Percentiles rank a stretch among this genome's conserved stretches.
Evolutionary conservation across 2,329 filamentous ascomycete genomes (phyloP).

Genomic region (Monosporascus sp.): DNA sequence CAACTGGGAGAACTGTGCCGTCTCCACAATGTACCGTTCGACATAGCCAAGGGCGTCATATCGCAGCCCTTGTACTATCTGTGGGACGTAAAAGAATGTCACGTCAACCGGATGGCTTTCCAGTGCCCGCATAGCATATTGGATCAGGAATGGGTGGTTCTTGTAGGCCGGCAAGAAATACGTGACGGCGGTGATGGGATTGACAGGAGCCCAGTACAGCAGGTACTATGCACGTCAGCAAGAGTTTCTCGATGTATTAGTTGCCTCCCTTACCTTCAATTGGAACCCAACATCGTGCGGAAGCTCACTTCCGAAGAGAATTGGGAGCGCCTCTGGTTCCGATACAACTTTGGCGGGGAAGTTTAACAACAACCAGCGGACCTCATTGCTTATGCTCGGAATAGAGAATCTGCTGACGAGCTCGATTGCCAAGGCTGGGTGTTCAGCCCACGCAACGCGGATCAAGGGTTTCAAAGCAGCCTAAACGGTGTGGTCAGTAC

Average conservation of each 20-base stretch:
- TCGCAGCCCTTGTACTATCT: constrained; percentile 91
- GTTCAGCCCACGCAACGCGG: constrained; percentile 80
- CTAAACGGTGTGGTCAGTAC: constrained; percentile 28
- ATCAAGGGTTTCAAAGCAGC: constrained; percentile 58
- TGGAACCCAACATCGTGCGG: constrained; percentile 77
- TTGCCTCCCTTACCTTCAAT: constrained; percentile 59
- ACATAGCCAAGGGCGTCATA: constrained; percentile 94
- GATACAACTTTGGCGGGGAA: constrained; percentile 77
- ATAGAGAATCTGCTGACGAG: constrained; percentile 75
- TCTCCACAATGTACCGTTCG: constrained; percentile 93
- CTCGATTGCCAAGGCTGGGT: constrained; percentile 81
- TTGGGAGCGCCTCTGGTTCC: constrained; percentile 75
- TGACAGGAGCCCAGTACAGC: constrained; percentile 87
- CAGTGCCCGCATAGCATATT: constrained; percentile 92
- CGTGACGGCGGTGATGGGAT: constrained; percentile 87
- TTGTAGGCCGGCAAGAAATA: constrained; percentile 89
- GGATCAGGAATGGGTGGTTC: constrained; percentile 87
- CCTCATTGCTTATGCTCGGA: constrained; percentile 63
- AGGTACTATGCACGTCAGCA: constrained; percentile 58
- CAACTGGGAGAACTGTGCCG: constrained; percentile 92
- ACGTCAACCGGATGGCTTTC: constrained; percentile 95
- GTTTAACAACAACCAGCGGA: constrained; percentile 74
- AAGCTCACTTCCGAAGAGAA: constrained; percentile 72
- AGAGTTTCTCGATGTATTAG: not conserved
- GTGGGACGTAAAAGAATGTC: constrained; percentile 97